phyloP scores from a whole-genome alignment of 768 basidiomycete genomes.

The Astraeus odoratus region DNA sequence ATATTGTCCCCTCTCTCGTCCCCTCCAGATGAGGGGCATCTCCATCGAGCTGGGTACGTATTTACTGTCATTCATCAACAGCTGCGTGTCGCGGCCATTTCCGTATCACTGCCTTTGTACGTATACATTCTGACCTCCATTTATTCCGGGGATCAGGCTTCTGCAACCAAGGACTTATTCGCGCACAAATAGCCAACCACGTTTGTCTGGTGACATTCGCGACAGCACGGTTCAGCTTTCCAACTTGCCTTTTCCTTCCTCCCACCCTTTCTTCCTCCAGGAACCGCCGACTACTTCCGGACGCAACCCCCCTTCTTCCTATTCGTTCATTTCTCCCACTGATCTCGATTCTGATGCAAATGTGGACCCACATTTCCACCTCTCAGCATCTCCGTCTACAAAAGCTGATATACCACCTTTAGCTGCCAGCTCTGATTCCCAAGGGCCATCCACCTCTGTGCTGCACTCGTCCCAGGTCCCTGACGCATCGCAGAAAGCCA shows the following conservation, averaged over 20 bases:
- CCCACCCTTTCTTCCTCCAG: background rate
- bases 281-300: conserved; percentile 13
- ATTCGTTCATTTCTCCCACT: conserved; percentile 2
- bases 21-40: background rate
- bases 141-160: conserved; percentile 31
- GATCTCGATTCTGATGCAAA: conserved; percentile 5
- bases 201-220: conserved; percentile 60
- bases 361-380: conserved; percentile 17
- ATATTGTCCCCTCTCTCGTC: background rate
- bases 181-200: conserved; percentile 26
- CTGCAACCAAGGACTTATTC: conserved; percentile 48
- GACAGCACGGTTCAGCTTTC: conserved; percentile 62
- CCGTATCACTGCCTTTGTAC: background rate
- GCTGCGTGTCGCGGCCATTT: background rate
- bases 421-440: background rate
- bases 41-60: background rate
- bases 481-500: background rate
- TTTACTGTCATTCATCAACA: background rate
- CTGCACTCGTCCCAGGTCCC: background rate
- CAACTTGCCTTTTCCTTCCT: conserved; percentile 34
- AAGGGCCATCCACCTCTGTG: background rate
- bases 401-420: background rate
- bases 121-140: background rate
- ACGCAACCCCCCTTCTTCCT: conserved; percentile 3
- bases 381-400: background rate